Conservation (phyloP, 768 basidiomycete species). For the Asterophora parasitica region DNA sequence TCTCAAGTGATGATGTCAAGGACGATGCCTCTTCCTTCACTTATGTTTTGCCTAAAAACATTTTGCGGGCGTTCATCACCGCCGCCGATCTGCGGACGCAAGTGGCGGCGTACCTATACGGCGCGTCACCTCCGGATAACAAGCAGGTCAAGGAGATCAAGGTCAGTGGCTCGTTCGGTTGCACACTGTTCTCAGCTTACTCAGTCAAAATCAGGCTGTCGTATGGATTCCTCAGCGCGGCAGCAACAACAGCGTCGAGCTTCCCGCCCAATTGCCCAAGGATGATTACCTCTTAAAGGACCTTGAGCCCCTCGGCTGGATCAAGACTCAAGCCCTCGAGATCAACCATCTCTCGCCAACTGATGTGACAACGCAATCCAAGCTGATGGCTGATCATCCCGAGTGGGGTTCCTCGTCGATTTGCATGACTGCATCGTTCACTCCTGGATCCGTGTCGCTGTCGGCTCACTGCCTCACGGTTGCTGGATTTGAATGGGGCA, state of each 20-base stretch:
- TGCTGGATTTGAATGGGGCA: constrained; percentile 96
- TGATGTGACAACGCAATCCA: constrained; percentile 92
- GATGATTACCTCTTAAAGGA: constrained; percentile 95
- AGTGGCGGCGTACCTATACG: constrained; percentile 92
- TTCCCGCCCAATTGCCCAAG: constrained; percentile 85
- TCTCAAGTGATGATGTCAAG: constrained; percentile 98
- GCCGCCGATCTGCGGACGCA: constrained; percentile 94
- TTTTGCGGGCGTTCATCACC: constrained; percentile 89
- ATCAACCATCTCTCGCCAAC: constrained; percentile 88
- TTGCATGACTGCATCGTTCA: constrained; percentile 93
- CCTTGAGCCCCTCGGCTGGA: constrained; percentile 91
- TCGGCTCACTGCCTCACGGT: constrained; percentile 89
- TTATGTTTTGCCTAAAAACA: constrained; percentile 96
- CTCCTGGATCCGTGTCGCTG: constrained; percentile 94
- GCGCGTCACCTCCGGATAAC: constrained; percentile 90
- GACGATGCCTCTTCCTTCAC: constrained; percentile 95
- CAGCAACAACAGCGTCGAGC: constrained; percentile 89
- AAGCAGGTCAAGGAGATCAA: constrained; percentile 99
- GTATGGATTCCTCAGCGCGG: constrained; percentile 98
- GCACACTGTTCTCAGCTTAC: neutral
- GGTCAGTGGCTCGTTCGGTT: constrained; percentile 27
- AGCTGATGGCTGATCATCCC: constrained; percentile 93
- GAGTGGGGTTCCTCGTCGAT: constrained; percentile 94
- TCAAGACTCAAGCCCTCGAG: constrained; percentile 95
- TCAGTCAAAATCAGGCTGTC: constrained; percentile 50